Conservation (phyloP, 1,284 basidiomycete species). For the Kwoniella shivajii region DNA sequence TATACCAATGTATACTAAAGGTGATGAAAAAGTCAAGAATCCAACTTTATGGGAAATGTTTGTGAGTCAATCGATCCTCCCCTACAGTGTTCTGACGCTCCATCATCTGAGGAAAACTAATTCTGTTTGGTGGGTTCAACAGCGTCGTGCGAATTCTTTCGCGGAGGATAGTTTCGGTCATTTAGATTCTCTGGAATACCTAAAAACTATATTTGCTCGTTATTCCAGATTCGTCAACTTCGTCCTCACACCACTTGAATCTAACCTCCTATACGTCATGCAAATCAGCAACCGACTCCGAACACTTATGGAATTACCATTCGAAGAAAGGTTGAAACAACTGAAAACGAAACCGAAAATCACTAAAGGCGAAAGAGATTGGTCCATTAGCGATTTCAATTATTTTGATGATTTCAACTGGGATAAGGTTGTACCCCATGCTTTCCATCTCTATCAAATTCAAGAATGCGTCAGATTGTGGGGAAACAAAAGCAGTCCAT, state of each 20-base stretch:
- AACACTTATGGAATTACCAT: constrained; percentile 12
- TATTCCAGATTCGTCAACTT: constrained; percentile 11
- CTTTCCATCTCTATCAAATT: constrained; percentile 34
- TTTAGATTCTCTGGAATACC: constrained; percentile 14
- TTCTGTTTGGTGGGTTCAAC: background rate
- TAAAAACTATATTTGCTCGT: constrained; percentile 5
- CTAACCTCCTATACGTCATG: constrained; percentile 13
- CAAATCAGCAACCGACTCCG: constrained; percentile 21
- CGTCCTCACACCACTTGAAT: constrained; percentile 15
- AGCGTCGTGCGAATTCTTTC: constrained; percentile 16
- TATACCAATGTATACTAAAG: constrained; percentile 18
- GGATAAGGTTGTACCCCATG: constrained; percentile 24
- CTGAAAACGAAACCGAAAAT: constrained; percentile 10
- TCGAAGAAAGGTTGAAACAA: constrained; percentile 10
- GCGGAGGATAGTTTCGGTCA: constrained; percentile 20
- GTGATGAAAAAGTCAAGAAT: constrained; percentile 28
- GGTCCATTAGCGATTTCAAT: constrained; percentile 20
- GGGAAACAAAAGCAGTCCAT: constrained; percentile 12
- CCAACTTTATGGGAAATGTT: constrained; percentile 25
- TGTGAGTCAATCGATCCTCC: constrained; percentile 22
- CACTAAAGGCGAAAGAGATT: constrained; percentile 15
- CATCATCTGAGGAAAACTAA: no score
- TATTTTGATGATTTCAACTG: constrained; percentile 25
- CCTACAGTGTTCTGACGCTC: no score
- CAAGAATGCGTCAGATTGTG: constrained; percentile 35